Evolutionary conservation across 139 green algal genomes (phyloP).

Genomic region (Raphidocelis subcapitata): DNA sequence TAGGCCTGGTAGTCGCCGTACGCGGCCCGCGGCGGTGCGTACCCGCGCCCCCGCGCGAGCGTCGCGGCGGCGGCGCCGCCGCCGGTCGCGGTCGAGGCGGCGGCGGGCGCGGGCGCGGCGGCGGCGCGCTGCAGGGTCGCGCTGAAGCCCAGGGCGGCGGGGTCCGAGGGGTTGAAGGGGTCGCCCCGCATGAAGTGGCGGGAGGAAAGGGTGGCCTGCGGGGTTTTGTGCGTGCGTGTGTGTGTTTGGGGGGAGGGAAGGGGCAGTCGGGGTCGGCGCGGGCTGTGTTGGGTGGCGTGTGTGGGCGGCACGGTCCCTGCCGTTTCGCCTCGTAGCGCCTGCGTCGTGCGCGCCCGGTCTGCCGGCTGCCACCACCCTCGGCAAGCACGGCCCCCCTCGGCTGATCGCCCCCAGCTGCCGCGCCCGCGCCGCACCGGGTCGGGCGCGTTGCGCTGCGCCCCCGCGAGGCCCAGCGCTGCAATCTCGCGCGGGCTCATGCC

Average conservation of each 20-base stretch:
- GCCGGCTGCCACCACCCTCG: too few species aligned
- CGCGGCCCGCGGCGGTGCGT: constrained; percentile 35
- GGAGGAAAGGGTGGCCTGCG: constrained; percentile 48
- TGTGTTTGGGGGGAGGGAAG: too few species aligned
- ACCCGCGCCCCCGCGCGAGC: constrained; percentile 13
- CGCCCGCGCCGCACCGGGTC: constrained; percentile 38
- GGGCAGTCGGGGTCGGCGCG: too few species aligned
- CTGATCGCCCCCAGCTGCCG: too few species aligned
- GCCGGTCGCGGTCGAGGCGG: background rate
- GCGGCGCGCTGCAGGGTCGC: constrained; percentile 1
- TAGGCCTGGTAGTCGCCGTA: constrained; percentile 55
- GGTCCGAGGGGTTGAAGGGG: constrained; percentile 30
- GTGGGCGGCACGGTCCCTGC: too few species aligned
- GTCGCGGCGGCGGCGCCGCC: background rate
- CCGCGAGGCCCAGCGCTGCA: constrained; percentile 48
- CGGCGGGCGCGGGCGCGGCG: background rate
- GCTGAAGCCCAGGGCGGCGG: constrained; percentile 20
- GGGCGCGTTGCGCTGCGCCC: constrained; percentile 27
- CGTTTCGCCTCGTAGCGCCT: too few species aligned
- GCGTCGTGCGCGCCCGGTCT: too few species aligned
- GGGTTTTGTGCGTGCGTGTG: too few species aligned
- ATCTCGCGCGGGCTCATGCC: constrained; percentile 58
- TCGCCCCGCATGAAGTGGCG: constrained; percentile 45
- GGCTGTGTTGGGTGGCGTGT: too few species aligned
- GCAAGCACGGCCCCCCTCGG: too few species aligned